phyloP scores from a whole-genome alignment of 129 eudicot genomes.

The Sambucus nigra region DNA sequence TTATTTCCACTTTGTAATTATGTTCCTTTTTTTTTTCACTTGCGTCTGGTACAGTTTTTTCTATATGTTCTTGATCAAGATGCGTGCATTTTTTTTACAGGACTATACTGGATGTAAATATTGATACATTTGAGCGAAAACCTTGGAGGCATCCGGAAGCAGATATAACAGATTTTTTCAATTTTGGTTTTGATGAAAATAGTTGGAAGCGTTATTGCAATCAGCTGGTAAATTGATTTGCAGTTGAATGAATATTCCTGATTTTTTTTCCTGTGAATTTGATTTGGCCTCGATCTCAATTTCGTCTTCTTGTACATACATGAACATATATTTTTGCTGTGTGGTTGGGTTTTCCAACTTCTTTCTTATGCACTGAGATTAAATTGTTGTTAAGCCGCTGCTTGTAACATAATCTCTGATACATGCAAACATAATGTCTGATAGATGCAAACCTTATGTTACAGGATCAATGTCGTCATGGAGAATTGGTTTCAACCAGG shows the following conservation, averaged over 20 bases:
- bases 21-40: background rate
- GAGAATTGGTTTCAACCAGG: conserved; percentile 14
- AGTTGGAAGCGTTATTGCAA: conserved; percentile 66
- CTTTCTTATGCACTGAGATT: conserved; percentile 1
- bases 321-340: background rate
- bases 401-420: conserved; percentile 16
- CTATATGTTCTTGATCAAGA: conserved; percentile 6
- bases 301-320: background rate
- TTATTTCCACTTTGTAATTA: background rate
- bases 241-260: background rate
- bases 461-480: conserved; percentile 45
- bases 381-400: conserved; percentile 2
- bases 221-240: conserved; percentile 34
- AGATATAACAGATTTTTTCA: conserved; percentile 66
- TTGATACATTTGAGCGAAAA: conserved; percentile 46
- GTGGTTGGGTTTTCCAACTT: conserved; percentile 1
- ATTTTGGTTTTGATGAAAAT: conserved; percentile 65
- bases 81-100: conserved; percentile 26
- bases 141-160: conserved; percentile 58
- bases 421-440: conserved; percentile 10
- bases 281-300: background rate
- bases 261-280: background rate
- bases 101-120: conserved; percentile 63
- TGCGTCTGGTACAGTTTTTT: background rate
- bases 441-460: too few species aligned